phyloP scores from a whole-genome alignment of 768 basidiomycete species.

The Asterophora parasitica region DNA sequence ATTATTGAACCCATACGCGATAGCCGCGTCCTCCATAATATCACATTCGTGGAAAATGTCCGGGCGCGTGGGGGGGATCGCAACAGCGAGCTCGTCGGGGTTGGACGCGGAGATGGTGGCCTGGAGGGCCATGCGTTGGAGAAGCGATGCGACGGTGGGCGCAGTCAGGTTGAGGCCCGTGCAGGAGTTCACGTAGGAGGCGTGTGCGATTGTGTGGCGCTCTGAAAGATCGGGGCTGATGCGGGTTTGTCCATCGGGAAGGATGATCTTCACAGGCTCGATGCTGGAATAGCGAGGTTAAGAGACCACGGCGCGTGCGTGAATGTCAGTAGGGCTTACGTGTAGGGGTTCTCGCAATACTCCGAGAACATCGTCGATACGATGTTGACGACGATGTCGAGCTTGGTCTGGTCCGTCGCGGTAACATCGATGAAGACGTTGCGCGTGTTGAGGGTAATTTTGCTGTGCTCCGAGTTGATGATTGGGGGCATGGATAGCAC shows the following conservation, averaged over 20 bases:
- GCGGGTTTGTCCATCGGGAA: slow-evolving; percentile 68
- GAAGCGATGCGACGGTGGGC: slow-evolving; percentile 61
- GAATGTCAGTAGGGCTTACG: slow-evolving; percentile 50
- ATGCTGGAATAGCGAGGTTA: slow-evolving; percentile 47
- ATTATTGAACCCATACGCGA: slow-evolving; percentile 98
- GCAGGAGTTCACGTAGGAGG: slow-evolving; percentile 94
- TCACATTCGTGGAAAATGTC: slow-evolving; percentile 99
- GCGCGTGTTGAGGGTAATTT: slow-evolving; percentile 88
- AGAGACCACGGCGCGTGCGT: background rate
- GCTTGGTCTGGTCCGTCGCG: slow-evolving; percentile 94
- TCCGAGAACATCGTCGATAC: slow-evolving; percentile 98
- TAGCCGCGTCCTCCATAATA: slow-evolving; percentile 96
- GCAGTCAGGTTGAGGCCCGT: slow-evolving; percentile 76
- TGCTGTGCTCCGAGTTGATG: slow-evolving; percentile 96
- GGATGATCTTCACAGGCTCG: slow-evolving; percentile 85
- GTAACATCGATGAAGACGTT: slow-evolving; percentile 98
- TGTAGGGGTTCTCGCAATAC: slow-evolving; percentile 88
- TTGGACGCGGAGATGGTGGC: slow-evolving; percentile 48
- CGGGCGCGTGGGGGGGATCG: slow-evolving; percentile 91
- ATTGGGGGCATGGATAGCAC: slow-evolving; percentile 98
- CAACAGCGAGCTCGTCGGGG: slow-evolving; percentile 66
- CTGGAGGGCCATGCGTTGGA: slow-evolving; percentile 79
- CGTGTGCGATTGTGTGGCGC: slow-evolving; percentile 65
- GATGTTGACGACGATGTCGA: slow-evolving; percentile 93
- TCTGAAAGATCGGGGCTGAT: slow-evolving; percentile 82